A percentile compares a stretch with the other conserved stretches of the same genome.
Conservation (phyloP, 805 yeast species). For the Lipomyces orientalis region DNA sequence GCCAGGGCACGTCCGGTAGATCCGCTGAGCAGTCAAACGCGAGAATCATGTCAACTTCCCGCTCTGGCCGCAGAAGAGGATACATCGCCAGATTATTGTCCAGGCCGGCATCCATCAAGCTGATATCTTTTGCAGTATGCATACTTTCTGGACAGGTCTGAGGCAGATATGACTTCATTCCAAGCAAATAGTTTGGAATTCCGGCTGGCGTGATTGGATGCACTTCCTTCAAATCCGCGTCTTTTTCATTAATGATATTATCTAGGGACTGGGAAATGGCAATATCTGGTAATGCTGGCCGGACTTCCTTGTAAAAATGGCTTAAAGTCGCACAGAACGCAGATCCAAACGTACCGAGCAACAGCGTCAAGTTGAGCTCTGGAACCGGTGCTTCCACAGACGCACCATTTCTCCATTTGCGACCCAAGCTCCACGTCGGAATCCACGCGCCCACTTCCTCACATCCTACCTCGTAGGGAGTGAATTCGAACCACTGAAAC, state of each 20-base stretch:
- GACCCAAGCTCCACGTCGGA: conserved; percentile 40
- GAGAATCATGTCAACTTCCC: conserved; percentile 63
- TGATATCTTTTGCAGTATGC: conserved; percentile 19
- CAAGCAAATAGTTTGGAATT: conserved; percentile 38
- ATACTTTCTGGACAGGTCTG: conserved; percentile 35
- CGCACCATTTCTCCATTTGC: conserved; percentile 33
- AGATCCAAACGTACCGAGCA: conserved; percentile 40
- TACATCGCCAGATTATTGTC: conserved; percentile 49
- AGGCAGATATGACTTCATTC: conserved; percentile 29
- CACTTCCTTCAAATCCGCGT: conserved; percentile 35
- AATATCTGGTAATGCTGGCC: conserved; percentile 32
- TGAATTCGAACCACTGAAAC: conserved; percentile 41
- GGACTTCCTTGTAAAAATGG: conserved; percentile 37
- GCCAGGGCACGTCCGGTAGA: conserved; percentile 40
- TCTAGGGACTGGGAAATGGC: conserved; percentile 28
- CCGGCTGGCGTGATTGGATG: conserved; percentile 39
- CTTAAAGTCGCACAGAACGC: conserved; percentile 41
- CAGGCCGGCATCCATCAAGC: conserved; percentile 41
- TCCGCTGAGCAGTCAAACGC: conserved; percentile 62
- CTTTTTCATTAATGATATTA: conserved; percentile 28
- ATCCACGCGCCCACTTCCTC: conserved; percentile 41
- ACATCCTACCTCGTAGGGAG: conserved; percentile 40
- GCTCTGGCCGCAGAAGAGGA: conserved; percentile 61
- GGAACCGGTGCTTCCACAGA: conserved; percentile 31
- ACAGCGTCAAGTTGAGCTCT: conserved; percentile 34